Evolutionary conservation across 768 basidiomycete species (phyloP).

Genomic region (Candolleomyces eurysporus): DNA sequence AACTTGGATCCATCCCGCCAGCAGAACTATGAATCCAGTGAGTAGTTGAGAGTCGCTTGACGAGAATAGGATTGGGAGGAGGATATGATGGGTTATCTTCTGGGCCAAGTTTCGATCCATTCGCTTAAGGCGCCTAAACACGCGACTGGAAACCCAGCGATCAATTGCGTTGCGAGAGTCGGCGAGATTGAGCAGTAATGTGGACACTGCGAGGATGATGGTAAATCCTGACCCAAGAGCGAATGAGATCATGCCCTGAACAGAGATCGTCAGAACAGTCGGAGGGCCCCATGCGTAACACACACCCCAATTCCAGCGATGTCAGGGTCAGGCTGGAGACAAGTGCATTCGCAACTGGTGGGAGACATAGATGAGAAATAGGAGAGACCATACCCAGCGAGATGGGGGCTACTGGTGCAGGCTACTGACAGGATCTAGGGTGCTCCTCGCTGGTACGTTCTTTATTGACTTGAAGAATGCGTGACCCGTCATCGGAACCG

Average conservation of each 20-base stretch:
- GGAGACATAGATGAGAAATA: not conserved
- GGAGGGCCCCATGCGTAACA: not conserved
- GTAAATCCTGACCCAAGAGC: not conserved
- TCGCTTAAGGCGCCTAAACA: not conserved
- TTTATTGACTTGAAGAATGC: too few relatives aligned
- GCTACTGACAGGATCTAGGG: not conserved
- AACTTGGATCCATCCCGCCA: conserved; percentile 3
- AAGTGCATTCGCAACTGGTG: not conserved
- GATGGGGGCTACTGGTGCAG: not conserved
- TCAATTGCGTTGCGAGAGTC: not conserved
- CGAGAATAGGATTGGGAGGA: conserved; percentile 8
- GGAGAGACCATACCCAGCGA: not conserved
- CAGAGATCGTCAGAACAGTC: not conserved
- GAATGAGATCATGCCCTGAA: not conserved
- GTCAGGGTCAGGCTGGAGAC: conserved; percentile 6
- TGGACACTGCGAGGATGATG: not conserved
- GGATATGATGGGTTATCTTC: not conserved
- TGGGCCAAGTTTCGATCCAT: not conserved
- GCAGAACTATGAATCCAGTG: not conserved
- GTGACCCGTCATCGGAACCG: too few relatives aligned
- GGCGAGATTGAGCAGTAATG: not conserved
- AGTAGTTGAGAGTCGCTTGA: conserved; percentile 7
- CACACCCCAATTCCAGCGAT: conserved; percentile 8
- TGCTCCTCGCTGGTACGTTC: too few relatives aligned
- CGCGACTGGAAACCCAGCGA: not conserved